phyloP scores from a whole-genome alignment of 805 yeast species.

The Saccharomycodes ludwigii region DNA sequence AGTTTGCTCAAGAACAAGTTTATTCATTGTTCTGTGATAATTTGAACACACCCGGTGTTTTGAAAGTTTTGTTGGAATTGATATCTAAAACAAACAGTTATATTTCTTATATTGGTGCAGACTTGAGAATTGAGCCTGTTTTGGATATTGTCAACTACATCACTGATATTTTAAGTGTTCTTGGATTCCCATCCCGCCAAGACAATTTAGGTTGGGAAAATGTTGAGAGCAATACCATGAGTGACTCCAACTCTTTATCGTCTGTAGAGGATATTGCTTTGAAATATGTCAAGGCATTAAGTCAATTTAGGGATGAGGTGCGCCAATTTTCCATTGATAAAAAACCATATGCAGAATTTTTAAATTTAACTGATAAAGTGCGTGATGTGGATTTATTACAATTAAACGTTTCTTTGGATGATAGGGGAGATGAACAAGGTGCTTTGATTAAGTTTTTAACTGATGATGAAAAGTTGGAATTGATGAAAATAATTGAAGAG shows the following conservation, averaged over 20 bases:
- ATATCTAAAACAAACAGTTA: conserved; percentile 65
- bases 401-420: conserved; percentile 79
- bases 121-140: conserved; percentile 53
- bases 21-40: conserved; percentile 83
- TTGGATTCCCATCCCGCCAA: conserved; percentile 64
- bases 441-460: conserved; percentile 77
- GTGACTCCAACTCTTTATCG: conserved; percentile 9
- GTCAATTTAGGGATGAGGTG: conserved; percentile 72
- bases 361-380: conserved; percentile 61
- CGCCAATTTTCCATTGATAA: conserved; percentile 60
- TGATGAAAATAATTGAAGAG: conserved; percentile 42
- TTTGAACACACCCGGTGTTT: conserved; percentile 63
- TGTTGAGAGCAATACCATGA: conserved; percentile 11
- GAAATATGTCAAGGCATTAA: conserved; percentile 71
- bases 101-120: conserved; percentile 40
- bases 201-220: conserved; percentile 79
- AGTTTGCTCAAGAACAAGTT: conserved; percentile 41
- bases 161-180: conserved; percentile 51
- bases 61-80: conserved; percentile 53
- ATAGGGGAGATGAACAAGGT: conserved; percentile 63
- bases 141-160: conserved; percentile 54
- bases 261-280: conserved; percentile 53
- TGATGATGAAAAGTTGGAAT: conserved; percentile 53
- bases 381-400: conserved; percentile 61
- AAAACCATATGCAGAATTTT: conserved; percentile 37